Base-by-base conservation (phyloP, 345 rosid genomes). In the Noccaea caerulescens region DNA sequence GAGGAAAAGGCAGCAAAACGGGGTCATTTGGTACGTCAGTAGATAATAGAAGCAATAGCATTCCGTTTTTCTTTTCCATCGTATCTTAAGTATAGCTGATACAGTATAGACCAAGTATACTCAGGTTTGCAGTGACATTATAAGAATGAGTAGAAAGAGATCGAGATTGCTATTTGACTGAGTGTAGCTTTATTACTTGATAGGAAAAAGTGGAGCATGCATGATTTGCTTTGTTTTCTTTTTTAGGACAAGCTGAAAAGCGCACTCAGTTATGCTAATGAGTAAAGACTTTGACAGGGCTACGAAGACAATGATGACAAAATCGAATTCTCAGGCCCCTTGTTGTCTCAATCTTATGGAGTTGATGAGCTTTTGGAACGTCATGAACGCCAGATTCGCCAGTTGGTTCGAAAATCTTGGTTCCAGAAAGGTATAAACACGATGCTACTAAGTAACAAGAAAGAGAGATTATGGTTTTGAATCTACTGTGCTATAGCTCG, bases 291-390 rank as follows among this genome's bases (percentile, higher is more conserved):
- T 56, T 65, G 57, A 69, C 96, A 91, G 98, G 88, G 79, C 65
- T 33, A 66, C 46, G 56, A 53, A 68, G 78, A 68, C 25, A 80
- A 86, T 47, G 88, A 78, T 52, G 93, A 84, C 23, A 85, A 85
- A 77, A 88, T 94, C 16, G 95, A 94, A 44, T 89, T 86, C 80
- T 91, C 99, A 30, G 97, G 96, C 52, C 99, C 99, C 34, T 71
- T 94, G 76, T 68, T 94, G 79, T 81, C 96, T 69, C 92, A 89
- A 45, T 72, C 97, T 36, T 83, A 91, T 59, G 87, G 92, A 76
- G 77, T 87, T 20, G 97, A 91, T 76, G 99, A 91, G 68, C 90
- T 89, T 75, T 76, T 94, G 58, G 84, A 85, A 80, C 87, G 83
- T 63, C 91, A 88, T 5, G 99, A 94, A 39, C 91, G 95, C 38